These are phyloP conservation scores for Acer campestre DNA, from an alignment of 345 rosid species.

Conservation along the genomic window DNA sequence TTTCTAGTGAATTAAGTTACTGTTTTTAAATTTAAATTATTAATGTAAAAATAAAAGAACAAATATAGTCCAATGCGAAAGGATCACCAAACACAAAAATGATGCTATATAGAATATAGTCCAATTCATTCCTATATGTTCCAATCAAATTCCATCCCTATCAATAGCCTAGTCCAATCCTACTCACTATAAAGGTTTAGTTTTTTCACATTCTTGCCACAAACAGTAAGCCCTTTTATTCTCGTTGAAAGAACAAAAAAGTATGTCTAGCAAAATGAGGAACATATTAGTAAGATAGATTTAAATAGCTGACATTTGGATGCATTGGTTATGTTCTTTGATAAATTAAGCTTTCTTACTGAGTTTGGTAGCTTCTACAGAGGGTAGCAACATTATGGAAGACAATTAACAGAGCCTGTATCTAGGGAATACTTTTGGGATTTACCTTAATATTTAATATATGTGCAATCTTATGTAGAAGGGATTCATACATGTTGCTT, in stretches of 20 bases:
- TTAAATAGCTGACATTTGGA: not conserved
- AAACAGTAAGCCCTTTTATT: not conserved
- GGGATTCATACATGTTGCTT: slow-evolving; percentile 3
- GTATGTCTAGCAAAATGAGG: not conserved
- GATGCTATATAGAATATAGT: no score
- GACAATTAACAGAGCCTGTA: not conserved
- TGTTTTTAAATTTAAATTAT: no score
- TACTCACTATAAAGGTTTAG: not conserved
- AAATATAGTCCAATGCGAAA: no score
- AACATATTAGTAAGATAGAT: not conserved
- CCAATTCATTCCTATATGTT: not conserved
- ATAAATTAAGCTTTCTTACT: not conserved
- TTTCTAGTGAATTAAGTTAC: no score
- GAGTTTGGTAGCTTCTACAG: not conserved
- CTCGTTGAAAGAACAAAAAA: not conserved
- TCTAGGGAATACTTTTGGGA: not conserved
- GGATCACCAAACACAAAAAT: no score
- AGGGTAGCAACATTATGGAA: not conserved
- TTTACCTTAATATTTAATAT: not conserved
- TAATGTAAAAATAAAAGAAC: no score
- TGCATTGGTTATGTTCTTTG: not conserved
- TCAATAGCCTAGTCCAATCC: not conserved
- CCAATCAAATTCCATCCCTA: not conserved
- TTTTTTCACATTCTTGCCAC: not conserved
- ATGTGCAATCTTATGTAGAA: not conserved